Percentiles rank a stretch among this genome's conserved stretches.
Conservation (phyloP, 2,329 filamentous ascomycete genomes). For the Alternaria burnsii region DNA sequence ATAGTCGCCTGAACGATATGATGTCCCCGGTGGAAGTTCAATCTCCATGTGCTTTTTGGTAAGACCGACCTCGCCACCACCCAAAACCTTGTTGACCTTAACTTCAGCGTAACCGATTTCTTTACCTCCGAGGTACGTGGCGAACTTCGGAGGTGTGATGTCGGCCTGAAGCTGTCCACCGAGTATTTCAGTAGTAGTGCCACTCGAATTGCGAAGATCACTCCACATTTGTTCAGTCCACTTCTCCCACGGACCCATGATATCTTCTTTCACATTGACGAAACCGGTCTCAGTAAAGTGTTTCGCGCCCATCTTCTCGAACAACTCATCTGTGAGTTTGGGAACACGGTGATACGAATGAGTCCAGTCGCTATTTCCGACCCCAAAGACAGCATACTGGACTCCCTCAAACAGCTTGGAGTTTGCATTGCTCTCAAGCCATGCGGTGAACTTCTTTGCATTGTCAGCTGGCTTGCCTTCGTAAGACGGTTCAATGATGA, state of each 20-base stretch:
- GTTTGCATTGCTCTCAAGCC: constrained; percentile 66
- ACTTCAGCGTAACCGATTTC: constrained; percentile 23
- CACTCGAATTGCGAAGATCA: constrained; percentile 9
- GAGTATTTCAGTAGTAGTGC: constrained; percentile 11
- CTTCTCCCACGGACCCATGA: constrained; percentile 14
- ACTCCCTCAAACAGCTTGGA: constrained; percentile 61
- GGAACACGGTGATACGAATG: constrained; percentile 73
- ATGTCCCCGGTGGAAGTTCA: constrained; percentile 51
- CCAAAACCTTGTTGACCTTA: constrained; percentile 32
- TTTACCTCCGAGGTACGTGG: constrained; percentile 14
- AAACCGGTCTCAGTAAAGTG: constrained; percentile 17
- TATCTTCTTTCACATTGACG: constrained; percentile 16
- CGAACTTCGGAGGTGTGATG: constrained; percentile 11
- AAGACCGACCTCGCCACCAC: constrained; percentile 12
- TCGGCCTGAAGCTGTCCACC: constrained; percentile 5
- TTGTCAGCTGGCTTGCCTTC: constrained; percentile 80
- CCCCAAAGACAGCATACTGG: constrained; percentile 74
- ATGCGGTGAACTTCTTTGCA: constrained; percentile 71
- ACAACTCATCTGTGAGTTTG: constrained; percentile 65
- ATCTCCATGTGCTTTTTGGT: constrained; percentile 26
- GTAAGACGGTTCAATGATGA: constrained; percentile 76
- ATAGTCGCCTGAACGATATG: constrained; percentile 77
- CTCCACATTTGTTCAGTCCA: constrained; percentile 15
- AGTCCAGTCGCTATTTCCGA: constrained; percentile 66
- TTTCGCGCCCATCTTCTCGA: constrained; percentile 61